Percentiles rank a stretch among this genome's conserved stretches.
These are phyloP conservation scores for Uromyces viciae-fabae DNA, from an alignment of 1,284 basidiomycete genomes.

Conservation along the genomic window DNA sequence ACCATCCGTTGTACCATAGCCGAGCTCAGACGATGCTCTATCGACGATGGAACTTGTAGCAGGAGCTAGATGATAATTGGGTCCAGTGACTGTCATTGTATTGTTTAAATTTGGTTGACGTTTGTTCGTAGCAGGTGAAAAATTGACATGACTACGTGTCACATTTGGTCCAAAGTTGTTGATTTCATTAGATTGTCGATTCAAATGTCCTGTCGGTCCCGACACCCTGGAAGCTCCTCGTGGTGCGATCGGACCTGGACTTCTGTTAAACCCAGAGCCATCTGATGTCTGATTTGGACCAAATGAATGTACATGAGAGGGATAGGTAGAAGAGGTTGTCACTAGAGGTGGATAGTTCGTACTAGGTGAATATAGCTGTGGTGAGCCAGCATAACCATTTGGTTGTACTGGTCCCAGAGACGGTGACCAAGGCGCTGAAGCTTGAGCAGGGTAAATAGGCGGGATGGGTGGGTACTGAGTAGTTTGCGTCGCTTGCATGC, in stretches of 20 bases:
- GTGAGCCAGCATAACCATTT: conserved; percentile 38
- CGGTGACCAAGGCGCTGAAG: conserved; percentile 39
- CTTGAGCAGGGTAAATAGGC: conserved; percentile 25
- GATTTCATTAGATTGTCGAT: conserved; percentile 1
- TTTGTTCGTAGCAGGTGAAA: background rate
- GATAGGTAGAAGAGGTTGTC: background rate
- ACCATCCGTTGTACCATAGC: background rate
- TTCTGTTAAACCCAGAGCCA: conserved; percentile 28
- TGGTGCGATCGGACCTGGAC: conserved; percentile 39
- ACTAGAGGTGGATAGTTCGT: conserved; percentile 3
- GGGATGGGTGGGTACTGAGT: background rate
- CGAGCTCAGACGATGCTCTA: background rate
- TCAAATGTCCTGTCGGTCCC: conserved; percentile 1
- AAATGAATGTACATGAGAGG: background rate
- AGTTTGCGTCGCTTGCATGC: conserved; percentile 3
- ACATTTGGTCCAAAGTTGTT: background rate
- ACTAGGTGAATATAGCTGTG: conserved; percentile 33
- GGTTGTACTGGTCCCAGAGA: conserved; percentile 13
- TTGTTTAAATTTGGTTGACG: background rate
- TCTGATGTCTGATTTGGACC: background rate
- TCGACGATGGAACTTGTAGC: background rate
- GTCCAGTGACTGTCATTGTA: background rate
- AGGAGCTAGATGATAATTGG: background rate
- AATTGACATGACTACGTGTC: background rate
- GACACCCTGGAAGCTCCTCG: background rate